Conservation (phyloP, 2,329 filamentous ascomycete genomes). For the Leptoxyphium fumago region DNA sequence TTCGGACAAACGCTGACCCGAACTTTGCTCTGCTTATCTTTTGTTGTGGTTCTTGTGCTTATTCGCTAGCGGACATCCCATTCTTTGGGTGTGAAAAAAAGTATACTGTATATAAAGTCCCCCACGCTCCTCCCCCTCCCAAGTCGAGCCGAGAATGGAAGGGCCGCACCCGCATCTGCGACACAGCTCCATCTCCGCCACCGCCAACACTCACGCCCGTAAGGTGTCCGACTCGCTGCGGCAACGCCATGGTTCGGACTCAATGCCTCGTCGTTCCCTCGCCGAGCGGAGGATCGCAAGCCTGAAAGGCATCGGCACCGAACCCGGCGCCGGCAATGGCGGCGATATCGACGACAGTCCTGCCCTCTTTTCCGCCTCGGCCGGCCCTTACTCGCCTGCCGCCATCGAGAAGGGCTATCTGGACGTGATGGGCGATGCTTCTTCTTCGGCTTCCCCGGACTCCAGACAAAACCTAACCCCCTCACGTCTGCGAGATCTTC, state of each 20-base stretch:
- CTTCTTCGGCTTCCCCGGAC: too few relatives aligned
- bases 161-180: too few relatives aligned
- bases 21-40: too few relatives aligned
- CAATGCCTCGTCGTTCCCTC: slow-evolving; percentile 1
- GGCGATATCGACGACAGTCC: not conserved
- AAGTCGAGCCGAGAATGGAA: too few relatives aligned
- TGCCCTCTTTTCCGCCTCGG: not conserved
- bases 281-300: not conserved
- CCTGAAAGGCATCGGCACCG: not conserved
- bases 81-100: too few relatives aligned
- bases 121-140: too few relatives aligned
- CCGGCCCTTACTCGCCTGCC: slow-evolving; percentile 2
- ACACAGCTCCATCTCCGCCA: too few relatives aligned
- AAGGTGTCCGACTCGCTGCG: slow-evolving; percentile 12
- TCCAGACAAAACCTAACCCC: too few relatives aligned
- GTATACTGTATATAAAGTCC: too few relatives aligned
- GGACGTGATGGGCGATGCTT: not conserved
- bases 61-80: too few relatives aligned
- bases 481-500: slow-evolving; percentile 1
- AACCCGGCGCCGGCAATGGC: not conserved
- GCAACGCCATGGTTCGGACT: slow-evolving; percentile 12
- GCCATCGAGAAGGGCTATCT: slow-evolving; percentile 9
- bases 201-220: slow-evolving; percentile 7
- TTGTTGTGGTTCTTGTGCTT: too few relatives aligned
- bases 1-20: too few relatives aligned